Evolutionary conservation across 1,284 basidiomycete species (phyloP).

Genomic region (Cryptococcus floricola): DNA sequence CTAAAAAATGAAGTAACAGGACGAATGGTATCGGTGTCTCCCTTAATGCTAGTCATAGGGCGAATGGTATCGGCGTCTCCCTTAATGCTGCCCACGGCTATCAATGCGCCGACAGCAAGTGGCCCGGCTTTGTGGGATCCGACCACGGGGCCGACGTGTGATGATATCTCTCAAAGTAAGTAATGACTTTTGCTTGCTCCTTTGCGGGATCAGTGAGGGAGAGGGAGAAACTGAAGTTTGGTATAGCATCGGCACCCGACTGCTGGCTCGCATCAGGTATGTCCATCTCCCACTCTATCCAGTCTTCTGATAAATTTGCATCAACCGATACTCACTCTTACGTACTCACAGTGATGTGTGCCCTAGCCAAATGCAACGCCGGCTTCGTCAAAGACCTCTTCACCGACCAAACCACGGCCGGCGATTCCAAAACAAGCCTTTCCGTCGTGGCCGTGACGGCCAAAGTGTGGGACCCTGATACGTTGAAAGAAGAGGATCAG

Average conservation of each 20-base stretch:
- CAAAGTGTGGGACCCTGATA: constrained; percentile 1
- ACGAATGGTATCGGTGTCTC: background rate
- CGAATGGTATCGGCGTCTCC: background rate
- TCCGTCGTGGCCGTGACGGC: background rate
- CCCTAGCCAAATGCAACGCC: background rate
- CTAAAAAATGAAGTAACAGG: background rate
- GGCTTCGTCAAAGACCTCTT: background rate
- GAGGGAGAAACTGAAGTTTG: background rate
- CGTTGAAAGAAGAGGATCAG: background rate
- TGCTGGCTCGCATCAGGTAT: constrained; percentile 1
- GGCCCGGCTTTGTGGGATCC: background rate
- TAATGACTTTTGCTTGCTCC: too few relatives aligned
- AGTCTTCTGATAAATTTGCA: too few relatives aligned
- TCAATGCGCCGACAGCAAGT: background rate
- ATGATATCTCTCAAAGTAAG: background rate
- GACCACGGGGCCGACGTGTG: background rate
- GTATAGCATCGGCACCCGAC: background rate
- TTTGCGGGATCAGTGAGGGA: too few relatives aligned
- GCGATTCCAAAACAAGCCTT: background rate
- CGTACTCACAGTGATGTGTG: background rate
- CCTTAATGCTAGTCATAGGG: background rate
- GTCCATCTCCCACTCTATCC: background rate
- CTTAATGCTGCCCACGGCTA: background rate
- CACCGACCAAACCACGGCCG: background rate
- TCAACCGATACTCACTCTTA: background rate